These are phyloP conservation scores for Thalassiosira delicatula DNA, from an alignment of 352 stramenopile species.

Conservation along the genomic window DNA sequence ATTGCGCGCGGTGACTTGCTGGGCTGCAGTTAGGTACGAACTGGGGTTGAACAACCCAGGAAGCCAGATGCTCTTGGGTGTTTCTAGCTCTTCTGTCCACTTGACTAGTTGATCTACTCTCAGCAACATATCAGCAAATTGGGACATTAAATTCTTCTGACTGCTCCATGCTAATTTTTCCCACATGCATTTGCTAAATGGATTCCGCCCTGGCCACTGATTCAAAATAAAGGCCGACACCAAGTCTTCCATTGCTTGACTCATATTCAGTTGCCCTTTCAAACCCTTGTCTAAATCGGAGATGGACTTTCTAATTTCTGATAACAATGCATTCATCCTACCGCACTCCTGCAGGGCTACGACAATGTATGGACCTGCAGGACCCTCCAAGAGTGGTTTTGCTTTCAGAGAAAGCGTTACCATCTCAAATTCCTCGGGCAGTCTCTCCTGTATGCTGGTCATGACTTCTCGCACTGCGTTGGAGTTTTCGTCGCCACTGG, in stretches of 20 bases:
- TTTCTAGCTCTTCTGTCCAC: conserved; percentile 94
- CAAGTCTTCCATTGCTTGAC: conserved; percentile 95
- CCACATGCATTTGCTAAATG: conserved; percentile 95
- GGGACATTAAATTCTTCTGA: conserved; percentile 89
- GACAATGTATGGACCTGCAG: conserved; percentile 92
- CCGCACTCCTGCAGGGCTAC: conserved; percentile 96
- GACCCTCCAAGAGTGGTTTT: conserved; percentile 90
- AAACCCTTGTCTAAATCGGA: conserved; percentile 95
- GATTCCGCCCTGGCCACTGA: conserved; percentile 90
- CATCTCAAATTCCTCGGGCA: conserved; percentile 93
- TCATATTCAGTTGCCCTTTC: conserved; percentile 96
- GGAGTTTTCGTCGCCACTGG: conserved; percentile 84
- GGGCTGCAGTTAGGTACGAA: conserved; percentile 95
- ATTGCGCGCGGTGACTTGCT: conserved; percentile 96
- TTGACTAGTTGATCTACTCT: conserved; percentile 93
- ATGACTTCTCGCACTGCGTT: conserved; percentile 92
- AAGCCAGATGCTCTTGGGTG: conserved; percentile 94
- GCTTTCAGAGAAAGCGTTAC: conserved; percentile 97
- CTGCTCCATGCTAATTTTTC: conserved; percentile 93
- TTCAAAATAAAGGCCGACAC: conserved; percentile 90
- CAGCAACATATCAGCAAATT: conserved; percentile 91
- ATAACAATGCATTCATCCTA: conserved; percentile 93
- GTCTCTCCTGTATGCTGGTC: conserved; percentile 88
- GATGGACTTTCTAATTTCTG: conserved; percentile 93
- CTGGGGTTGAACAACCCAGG: conserved; percentile 95